phyloP scores from a whole-genome alignment of 352 stramenopile genomes.

The Phytophthora hybrid region DNA sequence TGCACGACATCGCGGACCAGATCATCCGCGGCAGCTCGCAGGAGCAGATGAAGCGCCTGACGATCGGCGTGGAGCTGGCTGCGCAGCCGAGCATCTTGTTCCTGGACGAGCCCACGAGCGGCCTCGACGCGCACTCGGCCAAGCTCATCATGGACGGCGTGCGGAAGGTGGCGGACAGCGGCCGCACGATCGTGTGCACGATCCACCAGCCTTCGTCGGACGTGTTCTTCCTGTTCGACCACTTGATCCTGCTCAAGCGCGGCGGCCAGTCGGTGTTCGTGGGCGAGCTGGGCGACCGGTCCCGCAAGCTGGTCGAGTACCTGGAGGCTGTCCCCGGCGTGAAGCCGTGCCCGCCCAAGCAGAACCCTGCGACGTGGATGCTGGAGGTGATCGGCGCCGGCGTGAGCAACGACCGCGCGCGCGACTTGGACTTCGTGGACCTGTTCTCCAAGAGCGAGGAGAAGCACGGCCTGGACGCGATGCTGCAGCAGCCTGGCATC shows the following conservation, averaged over 20 bases:
- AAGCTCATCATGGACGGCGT: constrained; percentile 81
- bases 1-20: constrained; percentile 43
- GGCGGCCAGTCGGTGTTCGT: constrained; percentile 75
- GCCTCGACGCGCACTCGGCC: constrained; percentile 81
- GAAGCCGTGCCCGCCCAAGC: constrained; percentile 42
- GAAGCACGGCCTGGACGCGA: constrained; percentile 20
- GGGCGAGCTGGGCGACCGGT: constrained; percentile 67
- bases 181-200: constrained; percentile 39
- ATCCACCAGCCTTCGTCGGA: constrained; percentile 30
- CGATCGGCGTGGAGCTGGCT: constrained; percentile 89
- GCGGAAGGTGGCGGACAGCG: constrained; percentile 72
- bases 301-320: constrained; percentile 34
- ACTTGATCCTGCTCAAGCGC: constrained; percentile 68
- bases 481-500: constrained; percentile 20
- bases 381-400: constrained; percentile 12
- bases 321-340: constrained; percentile 41
- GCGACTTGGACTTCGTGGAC: constrained; percentile 39
- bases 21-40: constrained; percentile 47
- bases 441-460: constrained; percentile 36
- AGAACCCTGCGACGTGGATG: constrained; percentile 39
- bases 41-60: constrained; percentile 55
- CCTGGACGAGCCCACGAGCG: constrained; percentile 71
- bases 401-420: constrained; percentile 80
- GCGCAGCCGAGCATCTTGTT: constrained; percentile 78
- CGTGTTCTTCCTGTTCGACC: constrained; percentile 86